Conservation (phyloP, 148 eudicot genomes). For the Vaccinium myrtillus region DNA sequence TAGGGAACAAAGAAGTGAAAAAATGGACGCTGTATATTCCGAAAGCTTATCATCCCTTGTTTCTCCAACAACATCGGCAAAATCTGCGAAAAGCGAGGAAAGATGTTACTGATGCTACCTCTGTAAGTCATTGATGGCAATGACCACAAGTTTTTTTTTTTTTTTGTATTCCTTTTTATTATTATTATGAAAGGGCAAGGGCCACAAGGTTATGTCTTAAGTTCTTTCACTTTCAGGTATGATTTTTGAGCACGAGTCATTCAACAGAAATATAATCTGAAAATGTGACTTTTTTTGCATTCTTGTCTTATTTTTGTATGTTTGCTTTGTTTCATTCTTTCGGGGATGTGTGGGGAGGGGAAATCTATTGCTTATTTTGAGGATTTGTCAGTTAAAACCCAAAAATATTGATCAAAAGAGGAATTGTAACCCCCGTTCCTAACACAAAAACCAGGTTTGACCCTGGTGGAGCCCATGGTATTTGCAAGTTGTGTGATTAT, state of each 20-base stretch:
- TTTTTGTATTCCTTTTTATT: background rate
- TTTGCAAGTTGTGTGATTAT: background rate
- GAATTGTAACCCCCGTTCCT: background rate
- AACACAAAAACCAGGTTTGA: background rate
- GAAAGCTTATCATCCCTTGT: constrained; percentile 77
- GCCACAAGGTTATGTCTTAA: background rate
- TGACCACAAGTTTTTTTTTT: background rate
- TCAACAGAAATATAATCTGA: background rate
- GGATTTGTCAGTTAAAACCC: background rate
- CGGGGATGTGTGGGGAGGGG: background rate
- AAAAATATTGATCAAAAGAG: background rate
- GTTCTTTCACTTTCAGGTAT: constrained; percentile 11
- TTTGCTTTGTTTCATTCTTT: constrained; percentile 4
- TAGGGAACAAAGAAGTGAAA: constrained; percentile 24
- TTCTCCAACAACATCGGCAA: constrained; percentile 68
- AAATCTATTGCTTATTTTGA: background rate
- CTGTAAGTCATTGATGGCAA: constrained; percentile 52
- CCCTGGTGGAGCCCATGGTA: background rate
- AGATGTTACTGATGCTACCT: constrained; percentile 67
- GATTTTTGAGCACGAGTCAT: background rate
- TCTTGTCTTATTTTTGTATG: constrained; percentile 9
- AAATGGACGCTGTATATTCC: constrained; percentile 81
- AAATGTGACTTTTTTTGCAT: background rate
- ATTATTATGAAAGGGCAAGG: background rate
- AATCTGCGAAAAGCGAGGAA: constrained; percentile 63